These are phyloP conservation scores for Keithomyces neogunnii DNA, from an alignment of 2,329 filamentous ascomycete species.

Conservation along the genomic window DNA sequence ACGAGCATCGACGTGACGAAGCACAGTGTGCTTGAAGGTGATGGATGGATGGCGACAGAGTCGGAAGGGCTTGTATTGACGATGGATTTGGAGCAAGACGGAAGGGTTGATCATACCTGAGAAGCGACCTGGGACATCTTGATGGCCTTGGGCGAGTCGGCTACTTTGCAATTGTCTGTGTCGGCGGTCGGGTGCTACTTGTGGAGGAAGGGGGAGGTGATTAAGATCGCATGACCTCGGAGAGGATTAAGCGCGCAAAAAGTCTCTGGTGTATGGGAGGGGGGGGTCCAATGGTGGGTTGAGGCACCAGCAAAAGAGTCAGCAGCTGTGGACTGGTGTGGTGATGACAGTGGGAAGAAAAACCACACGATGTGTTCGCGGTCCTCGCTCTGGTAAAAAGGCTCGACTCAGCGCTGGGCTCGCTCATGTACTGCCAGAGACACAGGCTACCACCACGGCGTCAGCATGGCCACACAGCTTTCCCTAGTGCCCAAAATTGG, in stretches of 20 bases:
- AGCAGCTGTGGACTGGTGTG: constrained; percentile 6
- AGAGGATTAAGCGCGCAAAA: constrained; percentile 12
- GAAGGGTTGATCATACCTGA: constrained; percentile 37
- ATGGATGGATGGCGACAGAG: neutral
- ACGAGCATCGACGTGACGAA: neutral
- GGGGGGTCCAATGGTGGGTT: constrained; percentile 5
- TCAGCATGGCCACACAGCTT: neutral
- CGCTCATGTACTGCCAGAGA: neutral
- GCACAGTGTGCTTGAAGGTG: neutral
- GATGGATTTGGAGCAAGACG: neutral
- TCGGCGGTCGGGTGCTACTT: constrained; percentile 24
- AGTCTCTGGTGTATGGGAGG: constrained; percentile 10
- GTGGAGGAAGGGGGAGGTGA: constrained; percentile 19
- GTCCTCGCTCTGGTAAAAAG: neutral
- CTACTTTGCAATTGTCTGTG: constrained; percentile 34
- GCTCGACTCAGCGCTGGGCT: no score
- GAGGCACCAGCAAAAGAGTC: constrained; percentile 6
- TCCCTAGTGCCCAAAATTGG: neutral
- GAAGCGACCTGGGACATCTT: constrained; percentile 52
- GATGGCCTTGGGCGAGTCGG: constrained; percentile 26
- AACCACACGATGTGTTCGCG: constrained; percentile 11
- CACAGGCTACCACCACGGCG: neutral
- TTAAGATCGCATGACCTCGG: constrained; percentile 32
- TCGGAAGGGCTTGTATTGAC: neutral
- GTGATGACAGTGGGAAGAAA: constrained; percentile 12